Conservation (phyloP, 225 moss, liverwort and hornwort genomes). For the Takakia lepidozioides region DNA sequence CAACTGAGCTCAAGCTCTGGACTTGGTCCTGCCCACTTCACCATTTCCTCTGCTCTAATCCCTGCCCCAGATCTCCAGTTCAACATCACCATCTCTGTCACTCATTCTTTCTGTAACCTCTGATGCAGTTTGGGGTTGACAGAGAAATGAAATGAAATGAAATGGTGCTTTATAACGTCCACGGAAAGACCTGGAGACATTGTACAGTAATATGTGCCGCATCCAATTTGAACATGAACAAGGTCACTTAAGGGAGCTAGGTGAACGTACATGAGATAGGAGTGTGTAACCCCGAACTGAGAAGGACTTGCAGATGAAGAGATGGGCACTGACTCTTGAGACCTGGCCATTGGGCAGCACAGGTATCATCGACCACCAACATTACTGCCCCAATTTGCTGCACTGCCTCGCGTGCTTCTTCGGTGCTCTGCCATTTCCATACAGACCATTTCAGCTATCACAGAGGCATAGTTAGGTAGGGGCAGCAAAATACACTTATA, state of each 20-base stretch:
- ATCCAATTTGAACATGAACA: no score
- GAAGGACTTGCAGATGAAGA: conserved; percentile 59
- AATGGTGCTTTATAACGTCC: no score
- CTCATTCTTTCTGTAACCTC: no score
- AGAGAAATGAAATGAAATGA: no score
- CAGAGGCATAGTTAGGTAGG: no score
- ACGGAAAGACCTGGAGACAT: no score
- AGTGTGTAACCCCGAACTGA: conserved; percentile 53
- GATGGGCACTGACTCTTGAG: conserved; percentile 60
- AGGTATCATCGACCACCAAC: conserved; percentile 82
- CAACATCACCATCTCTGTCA: conserved; percentile 5
- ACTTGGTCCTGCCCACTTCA: conserved; percentile 27
- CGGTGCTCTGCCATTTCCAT: conserved; percentile 61
- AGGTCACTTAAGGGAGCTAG: neutral
- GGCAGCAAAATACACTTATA: no score
- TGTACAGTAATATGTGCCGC: no score
- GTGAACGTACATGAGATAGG: conserved; percentile 44
- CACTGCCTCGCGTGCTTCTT: conserved; percentile 86
- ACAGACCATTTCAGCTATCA: no score
- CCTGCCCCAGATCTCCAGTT: no score
- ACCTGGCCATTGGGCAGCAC: conserved; percentile 61
- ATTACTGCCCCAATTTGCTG: conserved; percentile 60
- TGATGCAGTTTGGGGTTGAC: no score
- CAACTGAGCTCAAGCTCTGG: conserved; percentile 41
- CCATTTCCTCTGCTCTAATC: conserved; percentile 58